These are phyloP conservation scores for Phytophthora citrophthora DNA, from an alignment of 352 stramenopile species.

Conservation along the genomic window DNA sequence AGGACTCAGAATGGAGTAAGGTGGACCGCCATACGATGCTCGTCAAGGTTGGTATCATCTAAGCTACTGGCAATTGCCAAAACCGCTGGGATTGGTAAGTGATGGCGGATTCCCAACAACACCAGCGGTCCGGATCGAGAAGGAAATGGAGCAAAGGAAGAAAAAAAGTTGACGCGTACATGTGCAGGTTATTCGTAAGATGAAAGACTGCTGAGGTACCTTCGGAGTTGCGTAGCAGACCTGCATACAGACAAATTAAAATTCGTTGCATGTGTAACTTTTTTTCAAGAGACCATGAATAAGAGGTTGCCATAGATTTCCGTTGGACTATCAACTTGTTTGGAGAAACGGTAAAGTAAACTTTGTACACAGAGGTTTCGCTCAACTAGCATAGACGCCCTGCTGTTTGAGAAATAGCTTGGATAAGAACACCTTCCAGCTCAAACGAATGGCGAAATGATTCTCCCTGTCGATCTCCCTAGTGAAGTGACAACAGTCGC, in stretches of 20 bases:
- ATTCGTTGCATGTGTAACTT: slow-evolving; percentile 15
- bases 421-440: too few species aligned
- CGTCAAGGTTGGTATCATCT: slow-evolving; percentile 76
- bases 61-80: slow-evolving; percentile 25
- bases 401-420: too few species aligned
- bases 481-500: too few species aligned
- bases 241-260: slow-evolving; percentile 26
- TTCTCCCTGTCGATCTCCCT: too few species aligned
- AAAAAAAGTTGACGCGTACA: slow-evolving; percentile 29
- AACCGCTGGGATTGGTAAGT: slow-evolving; percentile 7
- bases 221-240: slow-evolving; percentile 14
- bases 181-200: slow-evolving; percentile 19
- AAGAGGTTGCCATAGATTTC: too few species aligned
- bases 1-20: slow-evolving; percentile 68
- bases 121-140: background rate
- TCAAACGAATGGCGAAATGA: too few species aligned
- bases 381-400: too few species aligned
- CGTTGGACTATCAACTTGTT: too few species aligned
- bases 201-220: slow-evolving; percentile 2
- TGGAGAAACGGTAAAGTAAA: too few species aligned
- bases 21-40: slow-evolving; percentile 77
- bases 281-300: too few species aligned
- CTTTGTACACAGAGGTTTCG: too few species aligned
- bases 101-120: slow-evolving; percentile 16
- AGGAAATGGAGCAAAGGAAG: slow-evolving; percentile 16